A percentile compares a stretch with the other conserved stretches of the same genome.
phyloP scores from a whole-genome alignment of 148 eudicot species.

The Oxyria digyna region DNA sequence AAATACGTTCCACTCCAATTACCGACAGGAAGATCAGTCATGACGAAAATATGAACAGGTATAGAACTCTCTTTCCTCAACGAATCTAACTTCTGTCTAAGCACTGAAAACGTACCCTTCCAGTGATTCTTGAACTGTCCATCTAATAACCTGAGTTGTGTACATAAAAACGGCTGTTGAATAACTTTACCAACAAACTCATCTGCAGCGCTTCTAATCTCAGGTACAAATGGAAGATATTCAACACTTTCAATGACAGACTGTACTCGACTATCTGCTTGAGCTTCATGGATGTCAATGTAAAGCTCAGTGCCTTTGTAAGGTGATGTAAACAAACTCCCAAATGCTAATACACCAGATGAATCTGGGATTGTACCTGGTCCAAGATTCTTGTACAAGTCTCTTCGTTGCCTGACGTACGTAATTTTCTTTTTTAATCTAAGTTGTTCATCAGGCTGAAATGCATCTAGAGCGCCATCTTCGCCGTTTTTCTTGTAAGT shows the following conservation, averaged over 20 bases:
- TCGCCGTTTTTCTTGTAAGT: slow-evolving; percentile 42
- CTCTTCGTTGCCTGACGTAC: slow-evolving; percentile 51
- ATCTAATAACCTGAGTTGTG: slow-evolving; percentile 35
- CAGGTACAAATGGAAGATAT: slow-evolving; percentile 60
- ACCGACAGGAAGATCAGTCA: slow-evolving; percentile 38
- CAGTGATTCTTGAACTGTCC: slow-evolving; percentile 41
- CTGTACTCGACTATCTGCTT: slow-evolving; percentile 39
- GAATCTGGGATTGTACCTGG: slow-evolving; percentile 51
- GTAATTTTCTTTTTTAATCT: slow-evolving; percentile 63
- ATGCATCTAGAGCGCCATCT: slow-evolving; percentile 59
- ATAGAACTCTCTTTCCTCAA: slow-evolving; percentile 18
- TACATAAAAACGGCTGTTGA: slow-evolving; percentile 29
- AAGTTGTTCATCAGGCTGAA: slow-evolving; percentile 89
- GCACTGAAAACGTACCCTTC: slow-evolving; percentile 28
- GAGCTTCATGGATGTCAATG: slow-evolving; percentile 60
- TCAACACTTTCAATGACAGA: slow-evolving; percentile 41
- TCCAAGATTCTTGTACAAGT: slow-evolving; percentile 61
- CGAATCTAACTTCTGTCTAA: slow-evolving; percentile 19
- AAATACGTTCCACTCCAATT: slow-evolving; percentile 29
- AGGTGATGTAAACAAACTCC: slow-evolving; percentile 69
- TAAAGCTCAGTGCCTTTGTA: slow-evolving; percentile 70
- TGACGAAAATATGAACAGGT: slow-evolving; percentile 29
- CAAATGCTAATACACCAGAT: slow-evolving; percentile 61
- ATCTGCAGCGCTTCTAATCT: slow-evolving; percentile 46
- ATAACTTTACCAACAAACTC: slow-evolving; percentile 41